Evolutionary conservation across 1,284 basidiomycete genomes (phyloP).

Genomic region (Irpex rosettiformis): DNA sequence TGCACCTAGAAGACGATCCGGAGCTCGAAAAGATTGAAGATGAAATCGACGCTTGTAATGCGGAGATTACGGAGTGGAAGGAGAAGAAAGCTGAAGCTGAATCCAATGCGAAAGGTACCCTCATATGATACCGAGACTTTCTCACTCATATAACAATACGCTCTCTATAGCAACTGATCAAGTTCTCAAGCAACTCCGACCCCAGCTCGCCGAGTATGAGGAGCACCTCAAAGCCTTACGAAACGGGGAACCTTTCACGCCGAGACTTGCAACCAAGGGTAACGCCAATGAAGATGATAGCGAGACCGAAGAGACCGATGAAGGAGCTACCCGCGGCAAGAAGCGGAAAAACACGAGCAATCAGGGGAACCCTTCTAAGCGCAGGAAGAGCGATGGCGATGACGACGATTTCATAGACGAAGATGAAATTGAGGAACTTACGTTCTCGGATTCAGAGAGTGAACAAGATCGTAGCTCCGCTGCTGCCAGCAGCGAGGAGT

Average conservation of each 20-base stretch:
- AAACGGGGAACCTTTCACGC: constrained; percentile 41
- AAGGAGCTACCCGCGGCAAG: background rate
- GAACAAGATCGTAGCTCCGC: constrained; percentile 15
- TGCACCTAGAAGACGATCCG: constrained; percentile 48
- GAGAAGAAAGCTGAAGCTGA: constrained; percentile 39
- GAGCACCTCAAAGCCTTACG: constrained; percentile 46
- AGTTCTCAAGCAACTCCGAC: constrained; percentile 39
- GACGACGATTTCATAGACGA: background rate
- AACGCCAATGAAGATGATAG: constrained; percentile 11
- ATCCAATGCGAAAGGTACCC: constrained; percentile 39
- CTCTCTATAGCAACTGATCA: constrained; percentile 32
- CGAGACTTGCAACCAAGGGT: constrained; percentile 36
- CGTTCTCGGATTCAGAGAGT: constrained; percentile 19
- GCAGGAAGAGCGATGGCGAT: background rate
- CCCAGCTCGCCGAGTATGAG: constrained; percentile 38
- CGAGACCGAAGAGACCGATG: too few relatives aligned
- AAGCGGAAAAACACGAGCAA: background rate
- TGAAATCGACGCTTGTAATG: constrained; percentile 35
- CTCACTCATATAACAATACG: background rate
- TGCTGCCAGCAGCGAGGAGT: background rate
- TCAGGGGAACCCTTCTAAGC: background rate
- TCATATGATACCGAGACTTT: background rate
- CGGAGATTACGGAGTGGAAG: constrained; percentile 39
- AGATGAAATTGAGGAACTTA: constrained; percentile 29
- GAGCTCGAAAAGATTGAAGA: constrained; percentile 49